Base-by-base conservation (phyloP, 2,329 filamentous ascomycete genomes). In the Alternaria sp. region DNA sequence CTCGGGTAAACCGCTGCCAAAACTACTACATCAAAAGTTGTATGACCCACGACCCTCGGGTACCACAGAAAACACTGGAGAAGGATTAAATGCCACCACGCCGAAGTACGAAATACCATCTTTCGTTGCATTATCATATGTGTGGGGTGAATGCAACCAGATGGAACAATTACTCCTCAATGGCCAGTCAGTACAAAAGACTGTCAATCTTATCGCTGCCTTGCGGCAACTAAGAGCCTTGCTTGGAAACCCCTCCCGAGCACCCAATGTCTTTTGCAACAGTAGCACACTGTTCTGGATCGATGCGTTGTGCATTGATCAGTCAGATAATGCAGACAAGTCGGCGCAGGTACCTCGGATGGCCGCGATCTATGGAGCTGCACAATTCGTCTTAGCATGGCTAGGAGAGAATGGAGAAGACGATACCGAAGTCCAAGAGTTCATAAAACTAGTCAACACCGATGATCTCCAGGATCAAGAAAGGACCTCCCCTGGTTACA, bases 11-110 rank as follows among this genome's bases (percentile, higher is more conserved):
- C 32, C 15, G 2, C 32, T 36, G 3, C 32, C 32, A 2, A 9
- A 1, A n/a, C 2, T 36, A 1, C 15, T 36, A 0, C 1, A n/a
- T 36, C 13, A n/a, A 9, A 7, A 36, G 13, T n/a, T n/a, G 0
- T n/a, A n/a, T n/a, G 32, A 36, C 32, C 13, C 32, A n/a, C 32
- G 30, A 4, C 1, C 3, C 12, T 15, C 3, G 3, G 6, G 30
- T 4, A 21, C 21, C 3, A 21, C 21, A 4, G 21, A 21, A 21
- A 21, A 3, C 4, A 3, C 21, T 21, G 21, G 4, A 21, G 21
- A 21, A 21, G 21, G 4, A 21, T 21, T 4, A 21, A 21, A 3
- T 21, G 21, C 21, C 3, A 21, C 21, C 21, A 4, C 21, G 21
- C 36, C 36, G 4, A 40, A 6, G 3, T 0, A 3, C 9, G 4